Percentiles rank a stretch among this genome's conserved stretches.
Conservation (phyloP, 495 filamentous ascomycete species). For the Hyaloscypha finlandica region DNA sequence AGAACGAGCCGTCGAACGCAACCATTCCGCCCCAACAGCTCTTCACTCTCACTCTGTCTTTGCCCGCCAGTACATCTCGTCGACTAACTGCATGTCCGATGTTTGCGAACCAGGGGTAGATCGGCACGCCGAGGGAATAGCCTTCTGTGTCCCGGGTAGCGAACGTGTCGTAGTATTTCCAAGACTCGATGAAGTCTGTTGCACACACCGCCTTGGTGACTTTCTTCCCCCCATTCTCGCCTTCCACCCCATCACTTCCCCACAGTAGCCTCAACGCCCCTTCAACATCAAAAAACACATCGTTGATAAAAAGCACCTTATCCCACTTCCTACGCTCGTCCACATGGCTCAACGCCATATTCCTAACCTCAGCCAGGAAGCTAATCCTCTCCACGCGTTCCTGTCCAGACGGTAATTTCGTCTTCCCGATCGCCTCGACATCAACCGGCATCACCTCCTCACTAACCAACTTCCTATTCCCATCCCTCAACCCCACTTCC, state of each 20-base stretch:
- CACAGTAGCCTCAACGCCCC: constrained; percentile 74
- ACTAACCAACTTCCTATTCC: constrained; percentile 34
- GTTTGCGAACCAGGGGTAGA: constrained; percentile 73
- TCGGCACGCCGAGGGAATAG: constrained; percentile 66
- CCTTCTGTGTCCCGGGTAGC: constrained; percentile 76
- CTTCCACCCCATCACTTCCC: constrained; percentile 62
- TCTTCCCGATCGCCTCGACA: constrained; percentile 50
- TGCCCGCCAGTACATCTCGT: constrained; percentile 58
- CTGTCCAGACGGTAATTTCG: constrained; percentile 60
- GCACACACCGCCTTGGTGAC: constrained; percentile 80
- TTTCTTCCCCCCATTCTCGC: constrained; percentile 52
- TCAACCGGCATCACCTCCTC: constrained; percentile 50
- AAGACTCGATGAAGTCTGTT: constrained; percentile 72
- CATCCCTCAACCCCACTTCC: neutral
- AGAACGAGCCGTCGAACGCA: constrained; percentile 71
- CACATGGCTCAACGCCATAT: constrained; percentile 69
- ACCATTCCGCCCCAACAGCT: constrained; percentile 86
- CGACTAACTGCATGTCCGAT: constrained; percentile 59
- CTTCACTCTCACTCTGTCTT: constrained; percentile 70
- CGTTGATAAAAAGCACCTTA: constrained; percentile 76
- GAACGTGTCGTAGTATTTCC: constrained; percentile 84
- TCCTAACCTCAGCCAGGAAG: constrained; percentile 76
- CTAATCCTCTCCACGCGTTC: constrained; percentile 69
- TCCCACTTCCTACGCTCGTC: constrained; percentile 55
- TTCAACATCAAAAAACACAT: constrained; percentile 69